Evolutionary conservation across 805 yeast species (phyloP), one percentile per base, ranked within the genome.

Genomic region (Cyberlindnera petersonii): DNA sequence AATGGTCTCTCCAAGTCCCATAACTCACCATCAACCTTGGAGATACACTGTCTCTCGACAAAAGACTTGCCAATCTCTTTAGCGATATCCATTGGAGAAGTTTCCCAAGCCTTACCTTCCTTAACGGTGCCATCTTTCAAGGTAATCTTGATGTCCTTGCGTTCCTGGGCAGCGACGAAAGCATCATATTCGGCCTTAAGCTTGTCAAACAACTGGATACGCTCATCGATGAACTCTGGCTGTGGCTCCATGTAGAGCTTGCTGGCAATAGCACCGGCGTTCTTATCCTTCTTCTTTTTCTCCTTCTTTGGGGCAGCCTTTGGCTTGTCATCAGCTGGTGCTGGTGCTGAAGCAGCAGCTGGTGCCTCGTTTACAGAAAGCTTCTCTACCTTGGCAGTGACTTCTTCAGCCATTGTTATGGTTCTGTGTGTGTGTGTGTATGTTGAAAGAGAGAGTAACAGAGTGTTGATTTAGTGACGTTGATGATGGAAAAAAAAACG

Each of bases 1-100:
- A 93, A 71, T 19, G 97, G 97, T 68, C 98, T 83, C 49, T 82
- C 89, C 56, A 93, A 72, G 68, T 93, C 98, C 98, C 98, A 93
- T 53, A 91, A 71, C 55, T 75, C 71, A 42, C 95, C 96, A 59
- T 93, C 75, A 39, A 91, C 94, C 64, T 87, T 88, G 43, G 98
- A 75, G 52, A 93, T 88, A 49, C 93, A 87, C 54, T 86, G 85
- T 67, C 87, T 82, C 50, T 93, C 98, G 34, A 80, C 71, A 59
- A 91, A 83, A 9, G 96, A 82, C 65, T 86, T 85, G 50, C 95
- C 87, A 54, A 91, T 88, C 40, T 64, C 79, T 53, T 71, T 73
- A 36, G 98, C 97, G 49, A 91, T 84, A 37, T 79, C 82, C 64
- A 86, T 64, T 32, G 98, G 98, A 20, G 88, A 69, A 35, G 98